Base-by-base conservation (phyloP, 139 green algal species). In the Chlamydomonas sp. region DNA sequence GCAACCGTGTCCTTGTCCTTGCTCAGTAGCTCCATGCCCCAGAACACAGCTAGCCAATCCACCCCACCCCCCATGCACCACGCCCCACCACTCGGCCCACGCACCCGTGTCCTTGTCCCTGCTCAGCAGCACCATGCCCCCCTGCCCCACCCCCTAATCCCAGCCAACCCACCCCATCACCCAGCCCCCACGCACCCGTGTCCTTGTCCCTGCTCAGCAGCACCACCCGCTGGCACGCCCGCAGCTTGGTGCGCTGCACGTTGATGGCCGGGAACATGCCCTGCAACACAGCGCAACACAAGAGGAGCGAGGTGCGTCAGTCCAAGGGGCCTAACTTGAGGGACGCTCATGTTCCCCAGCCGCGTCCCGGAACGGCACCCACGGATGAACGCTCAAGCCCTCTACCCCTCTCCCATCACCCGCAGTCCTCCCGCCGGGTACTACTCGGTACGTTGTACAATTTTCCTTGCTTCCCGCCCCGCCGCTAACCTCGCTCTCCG, bases 191-290 rank as follows among this genome's bases (percentile, higher is more conserved):
- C 80, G 75, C 83, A 86, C 91, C 91, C 8, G 68, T 91, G 7
- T 89, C 91, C 83, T 95, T 93, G 66, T 93, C 81, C 4, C 80
- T 84, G 3, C 86, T 80, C 8, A 90, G 79, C 79, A 90, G 86
- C 62, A 89, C 77, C 58, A 89, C 85, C 10, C 85, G 77, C 93
- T 98, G 93, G 91, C 96, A 98, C 7, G 91, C 77, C 1, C 85
- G 79, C 1, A 98, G 92, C 78, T 96, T 95, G 18, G 93, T 95
- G 18, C 86, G 97, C 77, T 93, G 79, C n/a, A 99, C 97, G 88
- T 99, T 97, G 92, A 99, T 97, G 77, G 96, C 59, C 0, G 98
- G 98, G 87, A 99, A 99, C 87, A 99, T 93, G 89, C 97, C 98
- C 92, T 99, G 98, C 64, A 98, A 96, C 69, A 15, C 31, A 82